Conservation (phyloP, 192 early-diverging fungal species). For the Linnemannia exigua region DNA sequence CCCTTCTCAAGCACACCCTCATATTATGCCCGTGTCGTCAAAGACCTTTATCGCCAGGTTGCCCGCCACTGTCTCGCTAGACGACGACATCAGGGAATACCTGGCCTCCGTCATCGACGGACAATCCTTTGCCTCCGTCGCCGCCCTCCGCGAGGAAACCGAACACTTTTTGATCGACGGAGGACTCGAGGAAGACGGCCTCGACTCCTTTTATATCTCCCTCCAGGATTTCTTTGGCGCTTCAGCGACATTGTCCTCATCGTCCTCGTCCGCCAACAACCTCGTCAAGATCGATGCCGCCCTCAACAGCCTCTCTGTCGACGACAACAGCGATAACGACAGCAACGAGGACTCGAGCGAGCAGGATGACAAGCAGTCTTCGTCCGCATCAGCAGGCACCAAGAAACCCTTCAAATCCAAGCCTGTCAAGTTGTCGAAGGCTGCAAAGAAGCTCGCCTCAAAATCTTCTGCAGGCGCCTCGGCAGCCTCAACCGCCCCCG, state of each 20-base stretch:
- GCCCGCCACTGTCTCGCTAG: slow-evolving; percentile 36
- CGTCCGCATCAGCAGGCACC: slow-evolving; percentile 19
- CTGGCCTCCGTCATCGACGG: slow-evolving; percentile 45
- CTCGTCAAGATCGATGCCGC: slow-evolving; percentile 16
- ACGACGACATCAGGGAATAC: slow-evolving; percentile 52
- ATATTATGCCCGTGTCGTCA: slow-evolving; percentile 25
- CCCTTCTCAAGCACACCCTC: background rate
- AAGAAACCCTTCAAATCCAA: slow-evolving; percentile 40
- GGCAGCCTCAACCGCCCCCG: background rate
- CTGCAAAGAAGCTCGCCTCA: slow-evolving; percentile 52
- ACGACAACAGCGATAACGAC: slow-evolving; percentile 20
- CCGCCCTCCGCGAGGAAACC: slow-evolving; percentile 70
- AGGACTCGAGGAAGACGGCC: slow-evolving; percentile 64
- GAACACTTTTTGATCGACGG: slow-evolving; percentile 76
- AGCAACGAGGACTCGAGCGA: slow-evolving; percentile 22
- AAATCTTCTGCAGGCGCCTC: slow-evolving; percentile 24
- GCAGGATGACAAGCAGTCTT: slow-evolving; percentile 33
- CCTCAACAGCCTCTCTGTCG: slow-evolving; percentile 18
- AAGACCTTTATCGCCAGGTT: slow-evolving; percentile 46
- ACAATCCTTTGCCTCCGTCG: slow-evolving; percentile 44
- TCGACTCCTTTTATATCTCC: slow-evolving; percentile 62
- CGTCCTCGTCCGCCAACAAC: background rate
- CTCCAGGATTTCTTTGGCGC: slow-evolving; percentile 12
- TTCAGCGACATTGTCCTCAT: background rate
- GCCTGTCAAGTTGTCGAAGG: slow-evolving; percentile 53